Evolutionary conservation across 345 rosid species (phyloP), one percentile per base, ranked within the genome.

Genomic region (Brassica nigra): DNA sequence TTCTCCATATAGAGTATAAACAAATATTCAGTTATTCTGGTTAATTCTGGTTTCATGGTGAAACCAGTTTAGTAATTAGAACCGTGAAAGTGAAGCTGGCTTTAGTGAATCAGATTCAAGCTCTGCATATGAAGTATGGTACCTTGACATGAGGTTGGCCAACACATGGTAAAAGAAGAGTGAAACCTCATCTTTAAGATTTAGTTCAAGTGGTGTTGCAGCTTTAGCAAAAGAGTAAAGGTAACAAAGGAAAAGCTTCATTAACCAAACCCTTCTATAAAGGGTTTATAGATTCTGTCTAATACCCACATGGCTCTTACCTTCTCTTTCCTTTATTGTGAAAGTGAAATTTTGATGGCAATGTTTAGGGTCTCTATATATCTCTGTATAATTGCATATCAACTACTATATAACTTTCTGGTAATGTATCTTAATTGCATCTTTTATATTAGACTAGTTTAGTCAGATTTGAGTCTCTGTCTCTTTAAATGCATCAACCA

Each of bases 151-250:
- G 76, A 29, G 73, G 68, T 69, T 54, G 79, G 76, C 71, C 33
- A 70, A 44, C 73, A 74, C 20, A 39, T 75, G 67, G 76, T 61
- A 69, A 74, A 68, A 36, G 78, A 47, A 62, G 33, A 67, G 64
- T 71, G 61, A 71, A 30, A 11, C 78, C 33, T 59, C 42, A 36
- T 58, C 63, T 67, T 47, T 47, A 55, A 14, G 18, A 4, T 10
- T 29, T 58, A 39, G 20, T 16, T 62, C 1, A 6, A 10, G 20
- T 8, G 6, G 63, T 69, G 42, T 69, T 76, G 78, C 82, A 77
- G 86, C 84, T 79, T 80, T 84, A 77, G 65, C 67, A 73, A 80
- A 83, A 79, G 83, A 78, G 70, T 80, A 73, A 75, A 78, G 59
- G 20, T 74, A 81, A 54, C 27, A 54, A 81, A 64, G 57, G 20